Evolutionary conservation across 2,329 filamentous ascomycete genomes (phyloP), one percentile per base, ranked within the genome.

Genomic region (Dothidotthia symphoricarpi): DNA sequence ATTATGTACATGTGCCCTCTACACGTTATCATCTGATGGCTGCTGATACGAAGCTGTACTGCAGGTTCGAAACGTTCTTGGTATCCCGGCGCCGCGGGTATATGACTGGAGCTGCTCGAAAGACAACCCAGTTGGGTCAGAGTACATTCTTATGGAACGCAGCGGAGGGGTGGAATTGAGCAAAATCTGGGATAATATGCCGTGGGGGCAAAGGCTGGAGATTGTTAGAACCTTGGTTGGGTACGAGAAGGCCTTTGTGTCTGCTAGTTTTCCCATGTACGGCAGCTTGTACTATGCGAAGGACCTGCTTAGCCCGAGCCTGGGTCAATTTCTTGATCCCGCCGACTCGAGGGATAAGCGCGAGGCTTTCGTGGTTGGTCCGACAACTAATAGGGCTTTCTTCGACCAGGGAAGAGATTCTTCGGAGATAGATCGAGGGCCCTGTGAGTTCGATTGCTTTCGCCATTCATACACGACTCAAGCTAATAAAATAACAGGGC

Each of bases 61-160:
- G 25, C 27, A 67, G 61, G 45, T 55, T 19, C 51, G 55, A 26
- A 55, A 55, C 31, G 42, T 52, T 17, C 51, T 66, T 17, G 41
- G 43, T 28, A 57, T 53, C n/a, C 62, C 63, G 8, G 50, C 52
- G 12, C 62, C 64, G 2, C 45, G 43, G 35, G 51, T 65, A 24
- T 53, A 53, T 40, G 55, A 50, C 14, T 66, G 53, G 54, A 58
- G 51, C 41, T 55, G 52, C 22, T 43, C 39, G n/a, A 28, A 42
- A 16, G 37, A 47, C 10, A 59, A 59, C 38, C 45, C 52, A 15
- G 53, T 58, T 24, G 38, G 44, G 31, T 47, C 51, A 16, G 56
- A 63, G 40, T 63, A 59, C 41, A 54, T 56, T 24, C 15, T 49
- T 22, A 49, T 49, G 43, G 45, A 49, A 8, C 41, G 36, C 34